These are phyloP conservation scores for Besnoitia besnoiti DNA, from an alignment of 169 alveolate species.

Conservation along the genomic window DNA sequence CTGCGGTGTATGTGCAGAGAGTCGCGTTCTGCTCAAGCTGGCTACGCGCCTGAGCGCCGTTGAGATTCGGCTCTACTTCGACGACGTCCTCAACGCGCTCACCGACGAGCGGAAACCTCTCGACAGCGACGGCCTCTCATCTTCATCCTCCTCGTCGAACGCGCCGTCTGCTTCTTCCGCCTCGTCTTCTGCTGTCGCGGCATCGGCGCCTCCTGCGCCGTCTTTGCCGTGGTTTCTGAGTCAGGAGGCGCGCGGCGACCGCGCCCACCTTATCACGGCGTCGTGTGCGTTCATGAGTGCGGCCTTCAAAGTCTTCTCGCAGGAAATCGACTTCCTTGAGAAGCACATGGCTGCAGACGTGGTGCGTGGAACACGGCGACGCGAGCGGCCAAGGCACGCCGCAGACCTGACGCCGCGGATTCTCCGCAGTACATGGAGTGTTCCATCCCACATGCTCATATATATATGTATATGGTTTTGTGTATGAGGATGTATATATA, in stretches of 20 bases:
- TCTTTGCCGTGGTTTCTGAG: background rate
- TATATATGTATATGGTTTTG: no score
- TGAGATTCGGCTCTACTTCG: conserved; percentile 30
- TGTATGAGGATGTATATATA: no score
- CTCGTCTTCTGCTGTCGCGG: background rate
- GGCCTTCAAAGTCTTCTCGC: background rate
- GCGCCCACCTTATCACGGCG: background rate
- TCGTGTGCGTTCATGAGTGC: conserved; percentile 4
- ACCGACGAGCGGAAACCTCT: background rate
- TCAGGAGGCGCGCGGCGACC: background rate
- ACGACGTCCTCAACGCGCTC: conserved; percentile 39
- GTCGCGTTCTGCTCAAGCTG: background rate
- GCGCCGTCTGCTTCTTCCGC: background rate
- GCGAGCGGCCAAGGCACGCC: no score
- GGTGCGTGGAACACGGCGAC: background rate
- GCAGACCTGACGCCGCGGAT: no score
- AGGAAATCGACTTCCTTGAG: conserved; percentile 10
- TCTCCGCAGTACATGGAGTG: no score
- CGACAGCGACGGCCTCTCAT: background rate
- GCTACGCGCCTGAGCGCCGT: conserved; percentile 26
- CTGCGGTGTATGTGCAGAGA: background rate
- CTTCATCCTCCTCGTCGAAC: background rate
- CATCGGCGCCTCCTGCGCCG: background rate
- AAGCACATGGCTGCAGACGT: background rate
- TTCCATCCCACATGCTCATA: no score